Evolutionary conservation across 257 asterid species (phyloP), one percentile per base, ranked within the genome.

Genomic region (Avicennia marina): DNA sequence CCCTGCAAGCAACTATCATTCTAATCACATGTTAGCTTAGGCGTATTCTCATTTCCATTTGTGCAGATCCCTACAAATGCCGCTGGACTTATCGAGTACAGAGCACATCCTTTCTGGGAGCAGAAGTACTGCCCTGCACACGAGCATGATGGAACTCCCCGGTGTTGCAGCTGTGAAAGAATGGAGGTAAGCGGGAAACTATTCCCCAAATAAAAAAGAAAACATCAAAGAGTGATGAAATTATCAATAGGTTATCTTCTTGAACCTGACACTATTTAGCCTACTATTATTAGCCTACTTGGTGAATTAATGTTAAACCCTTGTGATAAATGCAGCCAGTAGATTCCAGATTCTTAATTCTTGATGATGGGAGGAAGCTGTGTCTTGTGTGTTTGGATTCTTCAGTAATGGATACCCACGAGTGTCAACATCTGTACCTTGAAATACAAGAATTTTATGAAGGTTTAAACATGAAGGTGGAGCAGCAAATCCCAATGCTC

Each of bases 21-120:
- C 63, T 66, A 58, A 56, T 36, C 13, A 36, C 48, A 21, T 53
- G 34, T 16, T 54, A 32, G 17, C 49, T 56, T 32, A 24, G 10
- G 22, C 20, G 9, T 63, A 58, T 58, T 29, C 21, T 34, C 32
- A 56, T 44, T 36, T 62, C 47, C 49, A 13, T 64, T 59, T 10
- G 15, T 46, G n/a, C 57, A 93, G 99, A 93, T 93, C 40, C 95
- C 99, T 36, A 84, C 96, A 27, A 89, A 89, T 68, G 70, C 69
- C 40, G 84, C 89, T 64, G 97, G 97, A 53, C 90, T 89, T 38
- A 86, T 93, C 11, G 99, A 93, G 81, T 93, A 84, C 72, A 77
- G 97, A 77, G 97, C 95, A 43, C 99, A 93, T 82, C 95, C 99
- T 56, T 89, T 89, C 84, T 93, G 99, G 99, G 86, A 68, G 58